These are phyloP conservation scores for Naematelia aurantialba DNA, from an alignment of 768 basidiomycete genomes.

Conservation along the genomic window DNA sequence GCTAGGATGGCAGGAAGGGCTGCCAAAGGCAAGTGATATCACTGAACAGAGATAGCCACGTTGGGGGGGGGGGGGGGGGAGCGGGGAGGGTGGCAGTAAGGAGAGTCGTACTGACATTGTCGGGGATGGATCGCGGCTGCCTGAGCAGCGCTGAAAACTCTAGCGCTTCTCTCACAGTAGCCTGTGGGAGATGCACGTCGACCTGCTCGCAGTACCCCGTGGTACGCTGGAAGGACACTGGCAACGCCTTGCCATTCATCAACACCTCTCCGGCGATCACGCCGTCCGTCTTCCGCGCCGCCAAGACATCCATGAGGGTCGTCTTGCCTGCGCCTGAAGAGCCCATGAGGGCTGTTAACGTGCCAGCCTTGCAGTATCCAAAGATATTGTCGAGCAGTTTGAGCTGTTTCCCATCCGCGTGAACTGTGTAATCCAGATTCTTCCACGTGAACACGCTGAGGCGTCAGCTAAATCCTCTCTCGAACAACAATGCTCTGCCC, in stretches of 20 bases:
- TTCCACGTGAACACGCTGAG: constrained; percentile 50
- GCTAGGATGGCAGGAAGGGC: too few species aligned
- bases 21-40: too few species aligned
- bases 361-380: constrained; percentile 69
- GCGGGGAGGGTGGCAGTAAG: too few species aligned
- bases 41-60: too few species aligned
- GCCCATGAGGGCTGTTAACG: constrained; percentile 54
- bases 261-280: constrained; percentile 54
- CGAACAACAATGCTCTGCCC: too few species aligned
- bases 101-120: too few species aligned
- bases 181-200: constrained; percentile 51
- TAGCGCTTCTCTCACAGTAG: constrained; percentile 54
- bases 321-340: constrained; percentile 54
- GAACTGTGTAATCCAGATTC: constrained; percentile 43
- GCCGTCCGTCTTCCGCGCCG: constrained; percentile 53
- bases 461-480: constrained; percentile 9
- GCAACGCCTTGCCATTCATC: constrained; percentile 54
- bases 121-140: constrained; percentile 52
- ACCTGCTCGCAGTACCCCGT: constrained; percentile 54
- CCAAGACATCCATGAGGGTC: constrained; percentile 48
- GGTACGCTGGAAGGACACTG: constrained; percentile 55
- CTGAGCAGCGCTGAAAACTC: constrained; percentile 53
- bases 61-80: too few species aligned
- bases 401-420: constrained; percentile 27
- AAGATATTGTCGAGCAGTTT: constrained; percentile 66